Evolutionary conservation across 106 monocot species (phyloP).

Genomic region (Allium sativum): DNA sequence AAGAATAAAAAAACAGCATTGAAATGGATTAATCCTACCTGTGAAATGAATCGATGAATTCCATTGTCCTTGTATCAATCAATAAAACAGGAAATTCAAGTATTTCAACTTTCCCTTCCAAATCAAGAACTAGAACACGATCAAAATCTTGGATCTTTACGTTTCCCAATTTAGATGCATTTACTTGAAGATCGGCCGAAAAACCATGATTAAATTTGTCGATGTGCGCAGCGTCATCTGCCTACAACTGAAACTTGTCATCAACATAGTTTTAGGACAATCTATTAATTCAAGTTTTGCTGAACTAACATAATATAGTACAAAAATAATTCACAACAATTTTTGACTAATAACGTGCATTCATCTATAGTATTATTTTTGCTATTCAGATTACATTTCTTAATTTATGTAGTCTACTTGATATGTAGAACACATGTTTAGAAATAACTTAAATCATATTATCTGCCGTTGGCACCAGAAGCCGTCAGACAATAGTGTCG

Average conservation of each 20-base stretch:
- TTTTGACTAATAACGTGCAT: too few species aligned
- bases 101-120: constrained; percentile 95
- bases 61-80: constrained; percentile 64
- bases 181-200: constrained; percentile 42
- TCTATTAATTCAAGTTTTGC: too few species aligned
- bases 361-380: too few species aligned
- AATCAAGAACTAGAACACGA: constrained; percentile 77
- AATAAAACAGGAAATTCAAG: constrained; percentile 95
- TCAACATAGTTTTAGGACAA: too few species aligned
- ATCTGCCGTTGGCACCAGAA: too few species aligned
- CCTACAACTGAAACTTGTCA: constrained; percentile 26
- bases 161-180: constrained; percentile 10
- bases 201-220: constrained; percentile 85
- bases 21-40: constrained; percentile 32
- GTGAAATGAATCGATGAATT: constrained; percentile 76
- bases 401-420: too few species aligned
- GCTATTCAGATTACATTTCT: too few species aligned
- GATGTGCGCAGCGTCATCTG: constrained; percentile 61
- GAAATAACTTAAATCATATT: too few species aligned
- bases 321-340: too few species aligned
- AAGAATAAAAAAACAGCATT: background rate
- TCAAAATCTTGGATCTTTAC: constrained; percentile 44
- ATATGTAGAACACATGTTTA: too few species aligned
- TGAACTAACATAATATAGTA: too few species aligned
- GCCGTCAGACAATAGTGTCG: too few species aligned